Base-by-base conservation (phyloP, 805 yeast species). In the Zygosaccharomyces gambellarensis region DNA sequence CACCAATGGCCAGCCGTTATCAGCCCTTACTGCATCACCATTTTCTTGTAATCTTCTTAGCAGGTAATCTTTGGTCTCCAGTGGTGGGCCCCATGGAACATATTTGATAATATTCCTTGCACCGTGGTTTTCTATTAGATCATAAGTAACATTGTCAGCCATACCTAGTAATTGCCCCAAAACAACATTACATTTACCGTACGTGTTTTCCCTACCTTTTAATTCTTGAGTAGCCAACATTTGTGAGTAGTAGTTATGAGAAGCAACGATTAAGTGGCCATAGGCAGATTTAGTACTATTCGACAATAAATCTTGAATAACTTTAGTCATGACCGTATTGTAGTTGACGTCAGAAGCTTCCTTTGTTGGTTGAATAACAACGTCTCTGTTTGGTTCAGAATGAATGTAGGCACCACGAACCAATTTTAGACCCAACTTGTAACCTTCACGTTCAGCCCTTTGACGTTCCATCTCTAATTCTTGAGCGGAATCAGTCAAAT, bases 21-120 rank as follows among this genome's bases (percentile, higher is more conserved):
- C 94, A 48, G 77, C 76, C 73, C 92, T 83, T 5, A 88, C 95
- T 8, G 96, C 95, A 69, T 90, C 97, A 22, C 97, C 97, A 64
- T 90, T 90, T 72, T 90, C 98, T 72, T 90, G 97, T 54, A 90
- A 74, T 71, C 98, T 81, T 74, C 98, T 83, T 54, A 83, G 73
- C 53, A 90, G 71, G 65, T 90, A 90, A 59, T 88, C 96, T 72
- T 87, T 89, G 50, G 97, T 90, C 71, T 92, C 97, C 58, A 81
- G 71, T 48, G 96, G 95, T 30, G 97, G 97, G 8, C 97, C 97
- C 97, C 97, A 90, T 14, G 97, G 95, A 54, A 90, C 97, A 65
- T 92, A 90, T 71, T 92, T 92, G 71, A 92, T 83, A 47, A 90
- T 83, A 62, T 88, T 88, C 53, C 77, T 80, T 40, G 80, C 86